A percentile compares a stretch with the other conserved stretches of the same genome.
These are phyloP conservation scores for Leptographium radiaticola DNA, from an alignment of 2,329 filamentous ascomycete species.

Conservation along the genomic window DNA sequence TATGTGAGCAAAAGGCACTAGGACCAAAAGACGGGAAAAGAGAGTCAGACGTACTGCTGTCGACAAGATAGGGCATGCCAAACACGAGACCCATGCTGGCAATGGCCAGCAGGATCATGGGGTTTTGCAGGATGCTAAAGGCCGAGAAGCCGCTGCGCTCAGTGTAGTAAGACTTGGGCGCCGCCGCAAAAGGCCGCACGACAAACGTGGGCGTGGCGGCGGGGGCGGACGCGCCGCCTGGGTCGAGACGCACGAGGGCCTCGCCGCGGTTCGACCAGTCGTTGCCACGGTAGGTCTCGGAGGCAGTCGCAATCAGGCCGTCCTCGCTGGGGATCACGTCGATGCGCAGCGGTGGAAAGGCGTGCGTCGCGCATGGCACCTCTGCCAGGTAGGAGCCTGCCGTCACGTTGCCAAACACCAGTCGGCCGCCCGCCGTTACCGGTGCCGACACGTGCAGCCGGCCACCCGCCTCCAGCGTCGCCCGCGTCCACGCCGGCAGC, in stretches of 20 bases:
- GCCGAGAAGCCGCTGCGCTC: constrained; percentile 65
- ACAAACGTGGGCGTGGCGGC: constrained; percentile 25
- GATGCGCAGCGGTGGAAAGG: constrained; percentile 68
- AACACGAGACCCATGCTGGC: constrained; percentile 74
- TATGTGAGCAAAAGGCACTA: too few relatives aligned
- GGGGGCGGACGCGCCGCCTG: constrained; percentile 12
- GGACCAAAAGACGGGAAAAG: background rate
- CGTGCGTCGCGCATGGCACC: constrained; percentile 60
- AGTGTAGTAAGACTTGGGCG: constrained; percentile 61
- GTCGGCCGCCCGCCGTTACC: constrained; percentile 54
- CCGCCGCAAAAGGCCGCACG: constrained; percentile 44
- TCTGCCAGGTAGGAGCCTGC: constrained; percentile 70
- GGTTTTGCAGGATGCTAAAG: constrained; percentile 77
- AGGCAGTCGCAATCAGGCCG: constrained; percentile 42
- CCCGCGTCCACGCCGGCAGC: constrained; percentile 53
- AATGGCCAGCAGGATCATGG: constrained; percentile 89
- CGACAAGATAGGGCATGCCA: constrained; percentile 88
- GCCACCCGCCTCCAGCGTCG: constrained; percentile 54
- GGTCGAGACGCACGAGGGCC: constrained; percentile 29
- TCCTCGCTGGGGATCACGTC: constrained; percentile 39
- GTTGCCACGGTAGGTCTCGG: constrained; percentile 80
- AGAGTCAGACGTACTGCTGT: constrained; percentile 60
- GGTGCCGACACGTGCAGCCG: constrained; percentile 38
- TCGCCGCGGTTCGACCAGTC: constrained; percentile 82
- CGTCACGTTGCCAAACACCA: constrained; percentile 62